phyloP scores from a whole-genome alignment of 2,329 filamentous ascomycete genomes.

The Pestalotiopsis sp. region DNA sequence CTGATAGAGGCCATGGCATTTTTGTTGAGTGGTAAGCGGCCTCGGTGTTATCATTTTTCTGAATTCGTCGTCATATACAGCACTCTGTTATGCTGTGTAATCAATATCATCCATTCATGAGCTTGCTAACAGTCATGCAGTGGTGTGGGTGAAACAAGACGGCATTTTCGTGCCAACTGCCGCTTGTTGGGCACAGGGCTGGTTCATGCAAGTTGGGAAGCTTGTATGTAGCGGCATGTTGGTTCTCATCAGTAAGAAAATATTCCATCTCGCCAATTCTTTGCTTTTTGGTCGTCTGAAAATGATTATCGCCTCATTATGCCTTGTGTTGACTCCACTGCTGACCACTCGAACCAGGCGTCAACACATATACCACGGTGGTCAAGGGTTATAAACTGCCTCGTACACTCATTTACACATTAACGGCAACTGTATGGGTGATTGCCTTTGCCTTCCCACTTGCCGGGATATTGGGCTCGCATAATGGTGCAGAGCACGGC shows the following conservation, averaged over 20 bases:
- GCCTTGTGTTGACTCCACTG: background rate
- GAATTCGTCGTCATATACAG: background rate
- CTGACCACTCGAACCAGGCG: background rate
- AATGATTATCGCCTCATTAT: background rate
- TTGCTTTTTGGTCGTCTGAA: background rate
- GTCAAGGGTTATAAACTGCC: slow-evolving; percentile 4
- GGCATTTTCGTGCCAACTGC: slow-evolving; percentile 3
- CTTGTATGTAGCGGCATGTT: slow-evolving; percentile 5
- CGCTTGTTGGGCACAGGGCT: slow-evolving; percentile 7
- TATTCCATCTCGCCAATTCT: background rate
- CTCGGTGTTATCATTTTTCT: background rate
- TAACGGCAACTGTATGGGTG: slow-evolving; percentile 2
- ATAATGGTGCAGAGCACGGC: slow-evolving; percentile 6
- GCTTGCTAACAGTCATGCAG: background rate
- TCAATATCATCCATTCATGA: background rate
- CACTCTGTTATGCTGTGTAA: background rate
- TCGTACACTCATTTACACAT: background rate
- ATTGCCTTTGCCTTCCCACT: background rate
- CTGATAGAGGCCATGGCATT: background rate
- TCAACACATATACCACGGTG: slow-evolving; percentile 6
- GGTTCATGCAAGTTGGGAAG: slow-evolving; percentile 9
- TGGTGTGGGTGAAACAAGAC: slow-evolving; percentile 8
- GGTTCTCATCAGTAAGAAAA: slow-evolving; percentile 7
- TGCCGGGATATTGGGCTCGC: background rate
- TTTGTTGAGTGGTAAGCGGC: background rate